Base-by-base conservation (phyloP, 1,284 basidiomycete genomes). In the Pisolithus thermaeus region DNA sequence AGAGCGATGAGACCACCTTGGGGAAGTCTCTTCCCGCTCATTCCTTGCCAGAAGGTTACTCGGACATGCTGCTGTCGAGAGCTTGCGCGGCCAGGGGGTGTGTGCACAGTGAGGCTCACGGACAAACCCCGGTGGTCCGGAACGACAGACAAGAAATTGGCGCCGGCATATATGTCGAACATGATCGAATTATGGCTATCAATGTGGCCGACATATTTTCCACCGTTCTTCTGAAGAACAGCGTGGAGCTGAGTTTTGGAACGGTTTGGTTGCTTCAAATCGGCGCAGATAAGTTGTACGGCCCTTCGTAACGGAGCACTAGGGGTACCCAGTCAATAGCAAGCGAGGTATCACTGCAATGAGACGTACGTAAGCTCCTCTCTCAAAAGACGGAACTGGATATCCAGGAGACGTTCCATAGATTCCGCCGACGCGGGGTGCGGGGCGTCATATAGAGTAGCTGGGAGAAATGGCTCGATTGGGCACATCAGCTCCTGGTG, bases 311-410 rank as follows among this genome's bases (percentile, higher is more conserved):
- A 62, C 0, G 79, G 72, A 0, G 79, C 77, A 5, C 81, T 83
- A 48, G 3, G 45, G 48, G 49, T 8, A 42, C 46, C 36, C 3
- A 5, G 52, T 49, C 16, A 40, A 20, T 37, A 14, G 25, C 16
- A 4, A 7, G n/a, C 25, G 23, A 41, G 23, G 8, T 22, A 22
- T 9, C 5, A 22, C 25, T 41, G 39, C 12, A 14, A 4, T 7
- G 11, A 27, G 16, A 70, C 79, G 35, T 61, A 83, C 83, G 75
- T 80, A 14, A 86, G 64, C 56, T 89, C 86, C 54, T 86, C 85
- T 32, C 86, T 72, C 38, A 89, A 65, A 0, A 89, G 71, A 28
- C 87, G 77, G 59, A 86, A 89, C 56, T 88, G 83, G 3, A 83
- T 75, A 50, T 89, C 87, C 7, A 87, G 63, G n/a, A 81, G 65